These are phyloP conservation scores for Cladophialophora yegresii DNA, from an alignment of 2,329 filamentous ascomycete genomes.

Conservation along the genomic window DNA sequence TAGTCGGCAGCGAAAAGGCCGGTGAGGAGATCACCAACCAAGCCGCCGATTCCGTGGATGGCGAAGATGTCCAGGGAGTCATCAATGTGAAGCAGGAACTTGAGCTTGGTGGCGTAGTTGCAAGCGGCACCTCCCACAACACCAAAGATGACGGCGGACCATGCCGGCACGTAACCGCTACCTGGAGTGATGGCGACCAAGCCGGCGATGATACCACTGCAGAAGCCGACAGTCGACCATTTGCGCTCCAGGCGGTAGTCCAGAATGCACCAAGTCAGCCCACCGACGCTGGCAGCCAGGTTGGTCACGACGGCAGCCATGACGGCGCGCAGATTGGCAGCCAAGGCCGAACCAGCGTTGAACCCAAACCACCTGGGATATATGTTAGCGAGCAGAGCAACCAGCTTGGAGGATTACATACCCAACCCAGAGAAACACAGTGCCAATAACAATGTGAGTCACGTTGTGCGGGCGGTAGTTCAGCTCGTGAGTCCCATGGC, in stretches of 20 bases:
- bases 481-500: slow-evolving; percentile 71
- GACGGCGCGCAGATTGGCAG: slow-evolving; percentile 78
- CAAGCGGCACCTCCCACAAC: slow-evolving; percentile 54
- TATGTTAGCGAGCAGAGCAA: slow-evolving; percentile 49
- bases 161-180: slow-evolving; percentile 81
- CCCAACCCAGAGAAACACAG: slow-evolving; percentile 91
- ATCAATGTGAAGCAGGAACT: slow-evolving; percentile 57
- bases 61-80: slow-evolving; percentile 63
- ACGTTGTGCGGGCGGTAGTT: slow-evolving; percentile 86
- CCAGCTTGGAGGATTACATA: slow-evolving; percentile 13
- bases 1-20: slow-evolving; percentile 58
- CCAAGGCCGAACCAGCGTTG: slow-evolving; percentile 81
- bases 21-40: slow-evolving; percentile 59
- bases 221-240: slow-evolving; percentile 92
- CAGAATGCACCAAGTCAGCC: slow-evolving; percentile 83
- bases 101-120: slow-evolving; percentile 53
- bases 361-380: slow-evolving; percentile 76
- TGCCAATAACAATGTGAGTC: slow-evolving; percentile 87
- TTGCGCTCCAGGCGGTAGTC: slow-evolving; percentile 88
- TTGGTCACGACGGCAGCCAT: slow-evolving; percentile 88
- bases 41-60: slow-evolving; percentile 62
- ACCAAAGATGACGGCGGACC: slow-evolving; percentile 55
- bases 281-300: slow-evolving; percentile 77
- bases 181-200: slow-evolving; percentile 86
- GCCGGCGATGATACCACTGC: slow-evolving; percentile 83